Base-by-base conservation (phyloP, 2,329 filamentous ascomycete genomes). In the Ophiosphaerella narmari region DNA sequence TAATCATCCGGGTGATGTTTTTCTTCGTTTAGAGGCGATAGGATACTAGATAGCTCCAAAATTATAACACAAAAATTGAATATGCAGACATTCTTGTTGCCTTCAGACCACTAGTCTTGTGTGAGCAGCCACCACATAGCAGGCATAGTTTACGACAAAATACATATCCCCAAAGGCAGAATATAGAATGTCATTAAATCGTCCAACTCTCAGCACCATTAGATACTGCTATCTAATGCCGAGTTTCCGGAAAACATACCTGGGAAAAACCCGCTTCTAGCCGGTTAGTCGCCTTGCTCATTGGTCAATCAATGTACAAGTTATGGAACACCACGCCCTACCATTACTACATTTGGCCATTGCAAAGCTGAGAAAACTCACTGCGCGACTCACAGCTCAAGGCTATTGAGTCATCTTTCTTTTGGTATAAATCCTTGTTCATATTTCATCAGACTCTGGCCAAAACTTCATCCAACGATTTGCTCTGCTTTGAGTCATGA, bases 401-500 rank as follows among this genome's bases (percentile, higher is more conserved):
- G 16, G 39, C 13, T 12, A 11, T 41, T 41, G 39, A 41, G 39
- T 41, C 39, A 41, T 12, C 16, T 16, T 43, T 8, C 5, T 14
- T 33, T 4, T 2, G 6, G 24, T 41, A 41, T 41, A 41, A 29
- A 29, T 8, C 7, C 5, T 8, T 7, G 11, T 29, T 7, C 26
- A 29, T 7, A 8, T 29, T 29, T 29, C 11, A 8, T 29, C 26
- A 29, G 6, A 18, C 12, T 16, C 23, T 41, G 29, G 5, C 8
- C 39, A 41, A n/a, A 16, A 12, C n/a, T 11, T 32, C 26, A 6
- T 42, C 14, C 26, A 34, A 37, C 29, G 13, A 43, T 18, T 21
- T 21, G 9, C 13, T 33, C 5, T 1, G 45, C 21, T n/a, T 43
- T 41, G 23, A 56, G 41, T 52, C 43, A 63, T 63, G 60, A 54